Base-by-base conservation (phyloP, 2,329 filamentous ascomycete species). In the Penicillium hesseltinei region DNA sequence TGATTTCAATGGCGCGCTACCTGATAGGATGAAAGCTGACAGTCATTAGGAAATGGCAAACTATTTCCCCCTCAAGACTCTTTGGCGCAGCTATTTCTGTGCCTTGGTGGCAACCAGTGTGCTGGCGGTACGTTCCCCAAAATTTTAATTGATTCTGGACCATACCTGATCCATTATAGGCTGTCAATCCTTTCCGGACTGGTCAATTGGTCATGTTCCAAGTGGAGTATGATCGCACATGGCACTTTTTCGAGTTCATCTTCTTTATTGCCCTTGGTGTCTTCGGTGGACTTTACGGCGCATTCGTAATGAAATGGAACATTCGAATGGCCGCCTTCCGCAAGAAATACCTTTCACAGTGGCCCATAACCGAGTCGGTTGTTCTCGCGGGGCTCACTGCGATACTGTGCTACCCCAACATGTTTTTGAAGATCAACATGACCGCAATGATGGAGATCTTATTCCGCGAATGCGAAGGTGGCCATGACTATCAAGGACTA, bases 121-220 rank as follows among this genome's bases (percentile, higher is more conserved):
- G 17, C 78, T 99, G 39, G 89, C 94, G 27, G 81, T 84, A 78
- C 58, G 80, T 74, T 35, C 21, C 15, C 19, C 7, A 7, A 23
- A 47, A 51, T 27, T 27, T 23, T 36, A 15, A 40, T 44, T 17
- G 44, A 31, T 23, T 21, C 8, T 57, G 47, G 60, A 50, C 15
- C 21, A 29, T 38, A 17, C 38, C 55, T 58, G 42, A 62, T 56
- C 33, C 23, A 11, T 17, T 27, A 4, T 58, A 84, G 80, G 91
- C 90, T 57, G 96, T 99, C 91, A 99, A 99, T 67, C 94, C 94
- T 23, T 99, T 99, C 77, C 82, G 94, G 51, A 97, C 94, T 0
- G 94, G 94, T 21, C 94, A 99, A 71, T 83, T 99, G 42, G 94
- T 99, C 84, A 97, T 99, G 93, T 99, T 99, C 75, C 92, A 96